Base-by-base conservation (phyloP, 2,329 filamentous ascomycete genomes). In the Stagonosporopsis cucurbitacearum region DNA sequence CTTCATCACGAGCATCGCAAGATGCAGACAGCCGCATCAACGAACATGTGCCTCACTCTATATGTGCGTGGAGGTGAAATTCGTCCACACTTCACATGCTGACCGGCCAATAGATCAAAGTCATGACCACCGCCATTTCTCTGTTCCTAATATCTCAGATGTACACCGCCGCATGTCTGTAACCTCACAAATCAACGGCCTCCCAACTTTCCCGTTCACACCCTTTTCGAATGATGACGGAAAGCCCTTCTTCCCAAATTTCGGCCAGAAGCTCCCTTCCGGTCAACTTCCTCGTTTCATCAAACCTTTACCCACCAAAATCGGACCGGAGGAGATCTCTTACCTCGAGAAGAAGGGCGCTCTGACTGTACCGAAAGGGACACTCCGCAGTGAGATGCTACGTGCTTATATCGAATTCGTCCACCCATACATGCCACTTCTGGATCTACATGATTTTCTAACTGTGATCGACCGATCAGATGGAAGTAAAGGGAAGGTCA, bases 401-500 rank as follows among this genome's bases (percentile, higher is more conserved):
- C 87, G 88, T 65, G 87, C 87, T 35, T 97, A 95, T 67, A 83
- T 94, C 58, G 90, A 96, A 78, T 96, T 89, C 73, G 92, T 97
- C 7, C 90, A 97, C 73, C 92, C 93, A 1, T 97, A 91, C 74
- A 96, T 97, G 91, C 94, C 94, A 22, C 80, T 96, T 28, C 79
- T 97, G 60, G 92, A 88, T 57, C 66, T 88, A 43, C 81, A 86
- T 59, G 84, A 87, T 28, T 84, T 88, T 54, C 69, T 88, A 9
- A 74, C 79, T 45, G 81, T 84, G 40, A 82, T 92, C 61, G 85
- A 87, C 66, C 80, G 82, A 54, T 81, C 83, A 11, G 89, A 95
- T 72, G 90, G 90, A 13, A 81, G 84, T 42, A 82, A 85, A 64
- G 88, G 88, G 9, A 88, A 87, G 70, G 83, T 92, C 68, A 96